Conservation (phyloP, 768 basidiomycete species). For the Xerocomellus intermedius region DNA sequence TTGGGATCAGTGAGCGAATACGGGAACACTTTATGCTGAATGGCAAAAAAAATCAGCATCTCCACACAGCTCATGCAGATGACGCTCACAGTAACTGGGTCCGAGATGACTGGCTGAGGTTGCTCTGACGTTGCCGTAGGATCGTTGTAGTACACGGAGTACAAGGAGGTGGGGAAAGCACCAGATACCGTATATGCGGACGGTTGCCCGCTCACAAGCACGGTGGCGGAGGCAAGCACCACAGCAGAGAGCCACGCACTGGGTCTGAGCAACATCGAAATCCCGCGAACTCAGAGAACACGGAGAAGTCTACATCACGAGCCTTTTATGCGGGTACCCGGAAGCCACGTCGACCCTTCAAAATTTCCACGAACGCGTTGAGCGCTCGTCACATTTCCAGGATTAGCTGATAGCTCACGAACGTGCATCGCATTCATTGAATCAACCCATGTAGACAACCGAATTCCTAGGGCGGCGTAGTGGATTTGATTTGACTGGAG, state of each 20-base stretch:
- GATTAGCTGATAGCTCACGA: slow-evolving; percentile 13
- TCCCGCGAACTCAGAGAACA: not conserved
- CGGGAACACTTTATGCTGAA: slow-evolving; percentile 58
- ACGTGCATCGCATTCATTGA: slow-evolving; percentile 24
- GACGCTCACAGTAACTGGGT: slow-evolving; percentile 56
- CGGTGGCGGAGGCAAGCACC: slow-evolving; percentile 6
- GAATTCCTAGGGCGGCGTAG: not conserved
- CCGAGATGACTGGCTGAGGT: slow-evolving; percentile 74
- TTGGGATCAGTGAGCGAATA: slow-evolving; percentile 62
- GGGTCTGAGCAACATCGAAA: slow-evolving; percentile 12
- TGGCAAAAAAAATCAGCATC: not conserved
- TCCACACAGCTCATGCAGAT: not conserved
- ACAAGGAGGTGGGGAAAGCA: slow-evolving; percentile 63
- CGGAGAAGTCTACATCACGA: not conserved
- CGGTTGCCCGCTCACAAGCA: slow-evolving; percentile 11
- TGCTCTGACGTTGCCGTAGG: slow-evolving; percentile 72
- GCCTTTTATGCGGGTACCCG: slow-evolving; percentile 9
- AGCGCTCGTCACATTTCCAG: not conserved
- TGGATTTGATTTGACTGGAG: not conserved
- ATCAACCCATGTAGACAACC: not conserved
- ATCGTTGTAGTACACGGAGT: slow-evolving; percentile 64
- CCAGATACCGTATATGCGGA: slow-evolving; percentile 54
- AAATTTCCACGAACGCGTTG: slow-evolving; percentile 5
- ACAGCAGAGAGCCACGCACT: not conserved
- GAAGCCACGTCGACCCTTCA: no score